A percentile compares a stretch with the other conserved stretches of the same genome.
These are phyloP conservation scores for Rhynchosporium secalis DNA, from an alignment of 2,329 filamentous ascomycete genomes.

Conservation along the genomic window DNA sequence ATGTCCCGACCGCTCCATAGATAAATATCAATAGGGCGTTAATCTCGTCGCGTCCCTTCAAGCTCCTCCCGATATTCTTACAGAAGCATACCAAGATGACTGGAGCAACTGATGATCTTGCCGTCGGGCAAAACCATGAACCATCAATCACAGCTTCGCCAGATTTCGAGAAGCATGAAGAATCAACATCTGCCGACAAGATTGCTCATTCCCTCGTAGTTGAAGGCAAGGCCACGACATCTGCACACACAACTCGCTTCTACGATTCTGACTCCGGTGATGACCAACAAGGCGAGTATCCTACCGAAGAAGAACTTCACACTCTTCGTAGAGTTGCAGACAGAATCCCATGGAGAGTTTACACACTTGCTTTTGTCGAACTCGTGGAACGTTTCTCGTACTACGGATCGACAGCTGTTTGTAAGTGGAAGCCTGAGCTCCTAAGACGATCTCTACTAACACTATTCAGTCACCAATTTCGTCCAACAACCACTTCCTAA, in stretches of 20 bases:
- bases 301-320: constrained; percentile 60
- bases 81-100: constrained; percentile 19
- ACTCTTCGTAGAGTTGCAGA: constrained; percentile 63
- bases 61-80: not conserved
- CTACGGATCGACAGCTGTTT: constrained; percentile 62
- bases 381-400: constrained; percentile 64
- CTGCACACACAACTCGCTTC: constrained; percentile 1
- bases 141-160: constrained; percentile 29
- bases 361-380: constrained; percentile 60
- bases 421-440: constrained; percentile 43
- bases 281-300: constrained; percentile 39
- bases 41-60: not conserved
- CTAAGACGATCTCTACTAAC: not conserved
- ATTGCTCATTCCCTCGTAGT: constrained; percentile 43
- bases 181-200: constrained; percentile 11
- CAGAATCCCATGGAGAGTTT: constrained; percentile 30
- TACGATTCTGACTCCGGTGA: constrained; percentile 8
- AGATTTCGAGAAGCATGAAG: constrained; percentile 33
- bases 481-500: constrained; percentile 51
- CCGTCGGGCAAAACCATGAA: constrained; percentile 30
- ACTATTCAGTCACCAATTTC: constrained; percentile 49
- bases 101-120: constrained; percentile 30
- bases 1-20: not conserved
- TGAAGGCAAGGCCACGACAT: constrained; percentile 42
- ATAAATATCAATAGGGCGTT: not conserved